Conservation (phyloP, 1,139 yeast species). For the Yamadazyma epiphylla region DNA sequence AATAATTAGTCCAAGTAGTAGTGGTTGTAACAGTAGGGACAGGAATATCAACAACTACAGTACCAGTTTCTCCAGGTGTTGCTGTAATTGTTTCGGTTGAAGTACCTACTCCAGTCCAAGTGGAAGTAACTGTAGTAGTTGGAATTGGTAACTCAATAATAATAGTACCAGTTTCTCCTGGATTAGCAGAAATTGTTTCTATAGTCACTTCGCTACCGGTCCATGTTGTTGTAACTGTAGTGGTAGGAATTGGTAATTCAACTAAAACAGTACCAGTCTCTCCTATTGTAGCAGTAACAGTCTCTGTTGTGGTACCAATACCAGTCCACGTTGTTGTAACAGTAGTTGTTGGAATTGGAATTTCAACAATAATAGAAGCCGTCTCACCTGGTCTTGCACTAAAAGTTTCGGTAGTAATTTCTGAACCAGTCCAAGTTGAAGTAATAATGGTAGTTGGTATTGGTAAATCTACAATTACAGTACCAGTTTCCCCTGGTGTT, state of each 20-base stretch:
- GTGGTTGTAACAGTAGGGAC: constrained; percentile 11
- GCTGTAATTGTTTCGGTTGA: constrained; percentile 5
- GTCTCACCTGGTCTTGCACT: constrained; percentile 8
- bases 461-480: constrained; percentile 8
- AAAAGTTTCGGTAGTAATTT: constrained; percentile 6
- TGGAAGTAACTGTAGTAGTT: constrained; percentile 4
- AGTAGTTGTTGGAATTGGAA: constrained; percentile 13
- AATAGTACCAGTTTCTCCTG: constrained; percentile 15
- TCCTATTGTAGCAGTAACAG: constrained; percentile 1
- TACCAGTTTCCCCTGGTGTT: constrained; percentile 3
- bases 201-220: neutral
- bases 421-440: constrained; percentile 1
- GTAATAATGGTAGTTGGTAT: constrained; percentile 8
- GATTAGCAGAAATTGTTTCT: constrained; percentile 5
- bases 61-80: constrained; percentile 9
- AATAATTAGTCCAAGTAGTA: constrained; percentile 7
- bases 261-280: constrained; percentile 2
- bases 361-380: constrained; percentile 11
- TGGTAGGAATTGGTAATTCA: constrained; percentile 5
- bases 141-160: constrained; percentile 14
- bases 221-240: constrained; percentile 2
- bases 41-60: constrained; percentile 12
- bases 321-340: constrained; percentile 9
- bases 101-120: constrained; percentile 11
- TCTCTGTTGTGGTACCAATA: constrained; percentile 3